Evolutionary conservation across 805 yeast species (phyloP).

Genomic region (Ogataea pignaliae): DNA sequence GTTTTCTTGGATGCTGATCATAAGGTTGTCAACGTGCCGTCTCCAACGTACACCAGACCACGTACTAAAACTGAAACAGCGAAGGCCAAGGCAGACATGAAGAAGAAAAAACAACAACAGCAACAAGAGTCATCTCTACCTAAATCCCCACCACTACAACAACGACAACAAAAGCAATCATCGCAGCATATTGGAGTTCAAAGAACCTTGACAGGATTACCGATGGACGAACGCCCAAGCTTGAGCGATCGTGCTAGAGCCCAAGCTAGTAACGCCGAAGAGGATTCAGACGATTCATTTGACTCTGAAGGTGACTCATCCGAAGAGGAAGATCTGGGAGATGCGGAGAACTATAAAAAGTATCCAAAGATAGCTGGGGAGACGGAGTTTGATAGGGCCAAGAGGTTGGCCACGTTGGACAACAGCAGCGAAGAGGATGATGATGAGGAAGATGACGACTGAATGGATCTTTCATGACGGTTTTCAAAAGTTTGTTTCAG

Average conservation of each 20-base stretch:
- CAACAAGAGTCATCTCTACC: too few species aligned
- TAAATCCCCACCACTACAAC: too few species aligned
- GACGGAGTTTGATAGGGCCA: slow-evolving; percentile 24
- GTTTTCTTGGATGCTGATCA: slow-evolving; percentile 23
- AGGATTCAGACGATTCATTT: not conserved
- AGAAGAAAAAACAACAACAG: not conserved
- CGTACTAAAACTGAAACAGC: not conserved
- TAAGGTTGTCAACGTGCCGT: slow-evolving; percentile 10
- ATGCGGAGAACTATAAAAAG: slow-evolving; percentile 13
- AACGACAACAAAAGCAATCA: not conserved
- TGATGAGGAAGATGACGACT: slow-evolving; percentile 28
- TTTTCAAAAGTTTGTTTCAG: too few species aligned
- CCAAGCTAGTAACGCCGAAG: not conserved
- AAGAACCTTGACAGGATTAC: not conserved
- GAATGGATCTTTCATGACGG: too few species aligned
- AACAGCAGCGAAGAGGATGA: slow-evolving; percentile 31
- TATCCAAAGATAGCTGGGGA: slow-evolving; percentile 10
- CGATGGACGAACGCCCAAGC: not conserved
- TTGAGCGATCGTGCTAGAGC: slow-evolving; percentile 2
- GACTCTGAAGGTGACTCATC: slow-evolving; percentile 15
- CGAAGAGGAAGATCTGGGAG: slow-evolving; percentile 21
- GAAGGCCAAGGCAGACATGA: not conserved
- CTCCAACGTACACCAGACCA: slow-evolving; percentile 7
- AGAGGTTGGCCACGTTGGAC: slow-evolving; percentile 28
- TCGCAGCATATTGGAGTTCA: not conserved